Evolutionary conservation across 1,139 yeast species (phyloP).

Genomic region (Blastobotrys proliferans): DNA sequence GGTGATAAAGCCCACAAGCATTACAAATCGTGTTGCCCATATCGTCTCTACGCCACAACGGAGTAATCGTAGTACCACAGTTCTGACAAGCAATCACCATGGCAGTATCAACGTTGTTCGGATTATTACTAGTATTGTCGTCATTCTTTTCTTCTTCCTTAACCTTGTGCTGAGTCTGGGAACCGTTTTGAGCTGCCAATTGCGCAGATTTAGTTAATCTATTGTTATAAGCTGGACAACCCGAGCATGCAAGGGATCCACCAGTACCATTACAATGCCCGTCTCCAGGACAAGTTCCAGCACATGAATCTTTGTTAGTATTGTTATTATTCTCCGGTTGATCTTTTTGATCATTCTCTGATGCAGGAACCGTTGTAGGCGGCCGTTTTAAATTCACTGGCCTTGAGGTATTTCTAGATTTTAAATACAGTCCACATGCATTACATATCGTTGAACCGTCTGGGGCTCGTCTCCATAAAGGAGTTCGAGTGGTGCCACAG

Average conservation of each 20-base stretch:
- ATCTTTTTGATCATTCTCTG: background rate
- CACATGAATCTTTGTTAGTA: conserved; percentile 3
- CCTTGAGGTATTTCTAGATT: conserved; percentile 41
- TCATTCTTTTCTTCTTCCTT: background rate
- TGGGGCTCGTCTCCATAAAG: conserved; percentile 67
- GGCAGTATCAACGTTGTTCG: conserved; percentile 1
- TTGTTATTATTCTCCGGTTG: background rate
- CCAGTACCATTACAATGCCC: conserved; percentile 88
- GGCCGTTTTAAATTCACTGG: conserved; percentile 64
- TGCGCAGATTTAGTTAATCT: conserved; percentile 40
- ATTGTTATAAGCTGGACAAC: conserved; percentile 80
- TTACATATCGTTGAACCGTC: conserved; percentile 63
- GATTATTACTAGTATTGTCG: conserved; percentile 1
- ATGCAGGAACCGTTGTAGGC: conserved; percentile 39
- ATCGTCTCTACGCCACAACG: conserved; percentile 82
- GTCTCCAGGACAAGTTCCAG: conserved; percentile 75
- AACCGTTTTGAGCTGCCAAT: background rate
- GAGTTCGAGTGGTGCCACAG: conserved; percentile 66
- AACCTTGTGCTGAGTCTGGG: background rate
- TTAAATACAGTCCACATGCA: conserved; percentile 59
- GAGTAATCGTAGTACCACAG: conserved; percentile 81
- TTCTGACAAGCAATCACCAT: conserved; percentile 63
- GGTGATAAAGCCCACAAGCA: conserved; percentile 80
- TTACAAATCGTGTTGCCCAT: conserved; percentile 80
- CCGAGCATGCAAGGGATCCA: conserved; percentile 72